Conservation (phyloP, 352 stramenopile species). For the Globisporangium emineosum region DNA sequence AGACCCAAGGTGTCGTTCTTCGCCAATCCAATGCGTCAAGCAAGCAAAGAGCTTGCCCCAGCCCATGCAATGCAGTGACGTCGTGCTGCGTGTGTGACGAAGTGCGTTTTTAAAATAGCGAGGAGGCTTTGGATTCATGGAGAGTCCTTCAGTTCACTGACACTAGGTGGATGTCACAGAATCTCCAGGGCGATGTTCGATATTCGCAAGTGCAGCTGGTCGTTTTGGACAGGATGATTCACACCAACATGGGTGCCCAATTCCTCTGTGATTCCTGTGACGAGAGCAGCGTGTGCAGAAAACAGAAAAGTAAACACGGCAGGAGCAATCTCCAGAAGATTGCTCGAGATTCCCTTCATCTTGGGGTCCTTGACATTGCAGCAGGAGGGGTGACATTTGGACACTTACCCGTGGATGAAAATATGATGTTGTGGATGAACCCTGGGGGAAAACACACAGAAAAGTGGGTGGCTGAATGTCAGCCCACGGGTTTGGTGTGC, state of each 20-base stretch:
- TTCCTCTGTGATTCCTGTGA: conserved; percentile 10
- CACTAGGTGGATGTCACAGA: conserved; percentile 11
- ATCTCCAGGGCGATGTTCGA: conserved; percentile 8
- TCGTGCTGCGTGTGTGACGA: background rate
- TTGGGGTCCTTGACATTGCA: no score
- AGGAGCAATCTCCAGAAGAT: background rate
- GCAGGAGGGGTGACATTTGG: background rate
- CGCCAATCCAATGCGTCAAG: no score
- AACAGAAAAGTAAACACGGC: background rate
- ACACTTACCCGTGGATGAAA: background rate
- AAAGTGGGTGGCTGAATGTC: no score
- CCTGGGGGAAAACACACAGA: no score
- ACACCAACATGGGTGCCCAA: background rate
- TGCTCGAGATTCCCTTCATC: conserved; percentile 4
- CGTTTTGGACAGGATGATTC: no score
- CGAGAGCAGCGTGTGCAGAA: background rate
- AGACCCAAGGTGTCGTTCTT: no score
- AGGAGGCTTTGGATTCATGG: background rate
- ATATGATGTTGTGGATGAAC: no score
- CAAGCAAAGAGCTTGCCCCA: background rate
- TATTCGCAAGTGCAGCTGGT: background rate
- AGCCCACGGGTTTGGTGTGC: no score
- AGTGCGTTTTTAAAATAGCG: background rate
- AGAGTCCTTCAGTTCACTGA: background rate
- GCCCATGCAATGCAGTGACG: background rate